Evolutionary conservation across 192 early-diverging fungal genomes (phyloP), one percentile per base, ranked within the genome.

Genomic region (Paraglomus brasilianum): DNA sequence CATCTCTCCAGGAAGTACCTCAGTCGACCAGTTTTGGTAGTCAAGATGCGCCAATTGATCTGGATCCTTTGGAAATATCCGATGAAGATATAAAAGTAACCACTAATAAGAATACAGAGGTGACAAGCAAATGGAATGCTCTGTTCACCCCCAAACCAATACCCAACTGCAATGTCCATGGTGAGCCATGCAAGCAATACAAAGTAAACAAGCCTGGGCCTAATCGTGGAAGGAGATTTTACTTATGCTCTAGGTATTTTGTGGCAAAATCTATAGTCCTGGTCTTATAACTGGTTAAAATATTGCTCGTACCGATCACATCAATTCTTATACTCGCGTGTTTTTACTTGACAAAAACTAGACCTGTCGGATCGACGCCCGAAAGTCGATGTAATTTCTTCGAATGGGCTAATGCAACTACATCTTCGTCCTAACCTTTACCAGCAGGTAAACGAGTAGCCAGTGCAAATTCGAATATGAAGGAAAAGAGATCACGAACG

Each of bases 171-270:
- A 78, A 78, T 49, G 65, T 75, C 14, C 91, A 92, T 68, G 75
- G 76, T 40, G 87, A 85, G 58, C 79, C 80, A 15, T 80, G 83
- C 22, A 89, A 88, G 73, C 80, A 86, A 64, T 85, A 76, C 52
- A 80, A 70, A 1, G 89, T 91, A 21, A 89, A 85, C 67, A 92
- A 92, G 72, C 56, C 81, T 22, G 89, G 91, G 8, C 80, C 81
- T 11, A 92, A 91, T 77, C 81, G 89, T 38, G 88, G 89, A 1
- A 74, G 87, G 10, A 52, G 70, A 43, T 92, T 92, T 65, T 92
- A 80, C 64, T 74, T 87, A 19, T 91, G 91, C 71, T 80, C 82
- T 17, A 47, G 86, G 74, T 83, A 80, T 13, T 80, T 83, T 1
- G n/a, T n/a, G 78, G 77, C 59, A 39, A 14, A 17, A 45, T 10